A percentile compares a stretch with the other conserved stretches of the same genome.
Evolutionary conservation across 305 asterid species (phyloP).

Genomic region (Plantago coronopus): DNA sequence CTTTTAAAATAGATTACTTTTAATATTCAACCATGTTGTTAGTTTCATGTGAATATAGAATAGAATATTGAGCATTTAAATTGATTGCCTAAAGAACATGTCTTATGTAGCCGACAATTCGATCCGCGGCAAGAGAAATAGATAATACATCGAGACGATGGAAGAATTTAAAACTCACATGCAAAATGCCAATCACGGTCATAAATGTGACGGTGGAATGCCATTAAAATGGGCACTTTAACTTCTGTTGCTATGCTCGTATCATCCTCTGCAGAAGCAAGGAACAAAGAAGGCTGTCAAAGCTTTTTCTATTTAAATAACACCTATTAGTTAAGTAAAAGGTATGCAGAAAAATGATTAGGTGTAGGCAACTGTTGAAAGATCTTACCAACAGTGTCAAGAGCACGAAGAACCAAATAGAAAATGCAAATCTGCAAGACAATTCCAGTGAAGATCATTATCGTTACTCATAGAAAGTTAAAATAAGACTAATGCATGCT

Average conservation of each 20-base stretch:
- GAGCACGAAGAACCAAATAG: conserved; percentile 87
- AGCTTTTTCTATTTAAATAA: not conserved
- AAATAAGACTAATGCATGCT: not conserved
- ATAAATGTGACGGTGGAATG: conserved; percentile 72
- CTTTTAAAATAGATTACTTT: too few species aligned
- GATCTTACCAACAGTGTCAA: conserved; percentile 86
- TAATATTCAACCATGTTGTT: too few species aligned
- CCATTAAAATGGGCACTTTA: conserved; percentile 79
- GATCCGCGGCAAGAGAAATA: not conserved
- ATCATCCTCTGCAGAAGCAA: conserved; percentile 74
- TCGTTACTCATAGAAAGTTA: conserved; percentile 19
- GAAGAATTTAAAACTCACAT: conserved; percentile 48
- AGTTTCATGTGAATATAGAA: too few species aligned
- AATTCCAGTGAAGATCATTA: conserved; percentile 17
- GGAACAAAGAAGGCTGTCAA: conserved; percentile 13
- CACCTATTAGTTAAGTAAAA: not conserved
- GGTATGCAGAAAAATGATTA: conserved; percentile 5
- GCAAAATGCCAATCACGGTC: conserved; percentile 79
- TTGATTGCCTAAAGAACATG: too few species aligned
- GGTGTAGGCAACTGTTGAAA: conserved; percentile 5
- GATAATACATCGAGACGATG: conserved; percentile 12
- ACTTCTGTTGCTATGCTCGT: conserved; percentile 78
- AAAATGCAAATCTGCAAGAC: conserved; percentile 74
- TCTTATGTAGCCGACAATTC: too few species aligned
- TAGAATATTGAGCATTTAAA: too few species aligned